These are phyloP conservation scores for Maudiozyma serrabonitensis DNA, from an alignment of 805 yeast species.

Conservation along the genomic window DNA sequence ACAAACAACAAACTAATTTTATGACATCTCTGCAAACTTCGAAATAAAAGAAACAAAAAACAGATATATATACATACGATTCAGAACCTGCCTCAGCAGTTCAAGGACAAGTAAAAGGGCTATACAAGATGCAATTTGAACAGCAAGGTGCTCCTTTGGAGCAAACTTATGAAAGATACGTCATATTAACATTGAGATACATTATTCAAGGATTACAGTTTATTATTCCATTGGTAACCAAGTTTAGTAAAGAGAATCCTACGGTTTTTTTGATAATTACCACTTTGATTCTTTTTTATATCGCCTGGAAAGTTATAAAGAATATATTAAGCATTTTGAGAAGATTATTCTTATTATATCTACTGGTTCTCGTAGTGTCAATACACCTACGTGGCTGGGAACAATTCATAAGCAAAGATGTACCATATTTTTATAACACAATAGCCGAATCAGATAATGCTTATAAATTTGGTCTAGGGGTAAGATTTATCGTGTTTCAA, in stretches of 20 bases:
- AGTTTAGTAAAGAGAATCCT: slow-evolving; percentile 27
- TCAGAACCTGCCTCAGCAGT: no score
- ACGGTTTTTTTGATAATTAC: slow-evolving; percentile 18
- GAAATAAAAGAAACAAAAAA: no score
- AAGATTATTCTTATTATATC: slow-evolving; percentile 11
- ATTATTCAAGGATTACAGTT: slow-evolving; percentile 12
- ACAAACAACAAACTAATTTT: no score
- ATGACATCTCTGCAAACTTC: no score
- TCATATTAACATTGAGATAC: slow-evolving; percentile 2
- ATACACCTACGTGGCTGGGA: slow-evolving; percentile 29
- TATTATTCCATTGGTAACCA: slow-evolving; percentile 11
- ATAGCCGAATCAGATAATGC: neutral
- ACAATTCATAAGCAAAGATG: slow-evolving; percentile 13
- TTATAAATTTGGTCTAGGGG: neutral
- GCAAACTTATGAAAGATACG: slow-evolving; percentile 3
- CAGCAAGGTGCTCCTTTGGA: slow-evolving; percentile 2
- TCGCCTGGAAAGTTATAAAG: slow-evolving; percentile 23
- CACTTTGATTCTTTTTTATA: slow-evolving; percentile 13
- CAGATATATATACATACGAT: no score
- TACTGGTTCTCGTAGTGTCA: slow-evolving; percentile 16
- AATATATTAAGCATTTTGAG: slow-evolving; percentile 25
- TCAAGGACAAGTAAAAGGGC: neutral
- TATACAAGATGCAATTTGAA: slow-evolving; percentile 2
- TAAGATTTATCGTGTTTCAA: neutral
- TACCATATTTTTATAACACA: slow-evolving; percentile 15